Evolutionary conservation across 495 filamentous ascomycete genomes (phyloP).

Genomic region (Pyronema omphalodes): DNA sequence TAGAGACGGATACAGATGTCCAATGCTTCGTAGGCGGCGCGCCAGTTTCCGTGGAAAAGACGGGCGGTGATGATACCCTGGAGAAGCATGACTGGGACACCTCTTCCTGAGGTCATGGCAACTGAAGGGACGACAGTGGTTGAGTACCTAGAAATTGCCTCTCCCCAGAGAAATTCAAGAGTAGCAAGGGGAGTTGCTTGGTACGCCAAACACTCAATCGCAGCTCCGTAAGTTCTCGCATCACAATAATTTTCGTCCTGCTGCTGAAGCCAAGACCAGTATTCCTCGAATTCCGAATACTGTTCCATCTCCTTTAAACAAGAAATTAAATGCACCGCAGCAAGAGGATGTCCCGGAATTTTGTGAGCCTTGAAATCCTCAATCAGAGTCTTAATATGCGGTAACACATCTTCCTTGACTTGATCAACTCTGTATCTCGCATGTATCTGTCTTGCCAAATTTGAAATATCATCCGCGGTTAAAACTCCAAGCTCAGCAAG

Average conservation of each 20-base stretch:
- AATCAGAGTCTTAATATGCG: conserved; percentile 21
- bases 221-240: conserved; percentile 29
- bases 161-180: conserved; percentile 28
- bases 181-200: conserved; percentile 24
- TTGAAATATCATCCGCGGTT: conserved; percentile 16
- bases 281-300: conserved; percentile 25
- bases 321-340: conserved; percentile 29
- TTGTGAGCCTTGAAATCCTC: conserved; percentile 21
- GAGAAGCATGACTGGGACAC: conserved; percentile 27
- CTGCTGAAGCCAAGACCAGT: conserved; percentile 29
- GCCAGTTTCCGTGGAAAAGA: conserved; percentile 28
- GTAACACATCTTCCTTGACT: conserved; percentile 7
- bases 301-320: conserved; percentile 29
- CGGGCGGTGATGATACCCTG: conserved; percentile 34
- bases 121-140: conserved; percentile 5
- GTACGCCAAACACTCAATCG: conserved; percentile 31
- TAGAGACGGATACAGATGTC: conserved; percentile 31
- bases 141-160: conserved; percentile 27
- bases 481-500: conserved; percentile 16
- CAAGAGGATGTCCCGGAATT: conserved; percentile 26
- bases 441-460: conserved; percentile 23
- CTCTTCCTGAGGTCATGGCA: conserved; percentile 17
- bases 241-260: conserved; percentile 26
- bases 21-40: conserved; percentile 30
- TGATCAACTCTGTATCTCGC: conserved; percentile 17